Evolutionary conservation across 805 yeast genomes (phyloP).

Genomic region (Yarrowia sp.): DNA sequence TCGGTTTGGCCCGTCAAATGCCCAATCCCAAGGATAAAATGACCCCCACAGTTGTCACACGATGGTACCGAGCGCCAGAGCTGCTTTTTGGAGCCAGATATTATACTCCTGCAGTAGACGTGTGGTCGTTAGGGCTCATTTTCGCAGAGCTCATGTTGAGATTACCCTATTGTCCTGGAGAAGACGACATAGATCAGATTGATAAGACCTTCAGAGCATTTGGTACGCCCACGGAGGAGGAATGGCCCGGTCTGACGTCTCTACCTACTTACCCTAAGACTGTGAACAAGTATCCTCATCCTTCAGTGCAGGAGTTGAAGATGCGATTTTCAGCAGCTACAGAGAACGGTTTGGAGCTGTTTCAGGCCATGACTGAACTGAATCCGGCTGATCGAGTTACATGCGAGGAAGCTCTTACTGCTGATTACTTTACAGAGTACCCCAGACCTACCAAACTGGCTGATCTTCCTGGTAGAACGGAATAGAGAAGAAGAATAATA

Average conservation of each 20-base stretch:
- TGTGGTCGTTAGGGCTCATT: conserved; percentile 96
- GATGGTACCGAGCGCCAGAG: conserved; percentile 99
- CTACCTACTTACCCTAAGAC: conserved; percentile 70
- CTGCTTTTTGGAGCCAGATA: conserved; percentile 85
- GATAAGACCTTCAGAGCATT: conserved; percentile 93
- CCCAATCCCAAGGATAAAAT: conserved; percentile 69
- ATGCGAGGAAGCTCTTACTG: conserved; percentile 66
- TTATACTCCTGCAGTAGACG: conserved; percentile 86
- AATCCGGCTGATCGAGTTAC: conserved; percentile 79
- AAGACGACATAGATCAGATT: conserved; percentile 85
- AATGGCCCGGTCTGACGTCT: conserved; percentile 88
- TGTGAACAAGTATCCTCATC: conserved; percentile 79
- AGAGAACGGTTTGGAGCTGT: conserved; percentile 77
- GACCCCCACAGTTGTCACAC: conserved; percentile 93
- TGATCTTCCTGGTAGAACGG: conserved; percentile 57
- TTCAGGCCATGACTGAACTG: conserved; percentile 73
- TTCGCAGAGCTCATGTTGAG: conserved; percentile 96
- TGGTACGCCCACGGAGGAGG: conserved; percentile 92
- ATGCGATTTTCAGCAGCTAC: conserved; percentile 90
- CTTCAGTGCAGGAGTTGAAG: conserved; percentile 78
- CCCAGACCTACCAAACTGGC: conserved; percentile 77
- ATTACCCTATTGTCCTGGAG: conserved; percentile 94
- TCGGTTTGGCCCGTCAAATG: conserved; percentile 88
- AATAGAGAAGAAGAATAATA: neutral
- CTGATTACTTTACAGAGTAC: conserved; percentile 71